phyloP scores from a whole-genome alignment of 768 basidiomycete genomes.

The Russula lepida region DNA sequence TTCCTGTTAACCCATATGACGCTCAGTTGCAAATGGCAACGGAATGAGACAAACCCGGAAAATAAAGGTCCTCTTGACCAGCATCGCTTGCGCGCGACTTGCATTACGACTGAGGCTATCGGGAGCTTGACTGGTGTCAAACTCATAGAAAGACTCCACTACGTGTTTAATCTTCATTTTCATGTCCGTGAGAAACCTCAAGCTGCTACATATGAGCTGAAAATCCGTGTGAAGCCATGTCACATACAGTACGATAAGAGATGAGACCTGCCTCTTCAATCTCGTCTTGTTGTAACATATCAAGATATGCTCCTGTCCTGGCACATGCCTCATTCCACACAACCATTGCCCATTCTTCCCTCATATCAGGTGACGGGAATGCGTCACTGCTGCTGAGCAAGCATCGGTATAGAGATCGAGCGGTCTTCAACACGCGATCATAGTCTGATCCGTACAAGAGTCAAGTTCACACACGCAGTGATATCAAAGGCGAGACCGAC shows the following conservation, averaged over 20 bases:
- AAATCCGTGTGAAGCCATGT: no score
- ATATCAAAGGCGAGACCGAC: background rate
- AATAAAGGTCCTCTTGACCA: background rate
- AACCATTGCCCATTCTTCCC: background rate
- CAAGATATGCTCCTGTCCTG: background rate
- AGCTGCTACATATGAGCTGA: no score
- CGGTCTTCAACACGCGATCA: background rate
- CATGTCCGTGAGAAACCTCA: background rate
- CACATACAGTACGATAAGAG: no score
- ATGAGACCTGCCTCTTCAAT: background rate
- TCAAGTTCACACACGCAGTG: background rate
- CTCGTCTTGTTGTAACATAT: background rate
- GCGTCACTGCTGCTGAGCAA: constrained; percentile 6
- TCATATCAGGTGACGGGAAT: background rate
- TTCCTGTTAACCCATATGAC: background rate
- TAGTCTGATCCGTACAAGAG: background rate
- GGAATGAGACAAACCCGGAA: constrained; percentile 1
- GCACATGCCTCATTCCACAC: constrained; percentile 1
- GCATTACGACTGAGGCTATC: constrained; percentile 1
- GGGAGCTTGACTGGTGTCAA: constrained; percentile 2
- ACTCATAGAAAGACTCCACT: background rate
- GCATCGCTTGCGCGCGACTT: background rate
- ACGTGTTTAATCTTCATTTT: background rate
- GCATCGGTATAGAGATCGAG: background rate
- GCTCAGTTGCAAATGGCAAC: background rate